These are phyloP conservation scores for Solanum megistacrolobum DNA, from an alignment of 257 asterid species.

Conservation along the genomic window DNA sequence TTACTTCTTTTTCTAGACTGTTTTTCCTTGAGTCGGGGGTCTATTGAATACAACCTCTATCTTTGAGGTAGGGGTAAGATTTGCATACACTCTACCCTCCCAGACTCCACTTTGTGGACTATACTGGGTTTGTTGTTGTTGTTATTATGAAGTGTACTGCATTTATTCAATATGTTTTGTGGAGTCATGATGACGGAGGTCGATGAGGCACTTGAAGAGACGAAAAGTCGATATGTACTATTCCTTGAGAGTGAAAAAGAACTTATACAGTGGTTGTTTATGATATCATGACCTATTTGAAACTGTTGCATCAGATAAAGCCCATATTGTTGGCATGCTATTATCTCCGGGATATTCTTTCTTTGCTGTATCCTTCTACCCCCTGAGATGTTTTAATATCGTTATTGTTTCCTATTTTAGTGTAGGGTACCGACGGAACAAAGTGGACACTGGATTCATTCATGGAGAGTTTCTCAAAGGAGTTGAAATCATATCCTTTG, in stretches of 20 bases:
- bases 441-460: not conserved
- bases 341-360: not conserved
- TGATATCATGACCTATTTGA: not conserved
- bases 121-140: not conserved
- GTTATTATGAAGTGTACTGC: not conserved
- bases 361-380: not conserved
- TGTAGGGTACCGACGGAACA: not conserved
- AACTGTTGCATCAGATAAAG: not conserved
- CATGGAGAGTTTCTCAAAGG: not conserved
- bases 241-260: not conserved
- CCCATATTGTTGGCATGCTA: not conserved
- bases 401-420: not conserved
- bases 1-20: not conserved
- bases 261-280: not conserved
- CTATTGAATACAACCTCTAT: not conserved
- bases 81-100: not conserved
- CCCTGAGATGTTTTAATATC: not conserved
- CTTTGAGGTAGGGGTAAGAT: not conserved
- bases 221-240: not conserved
- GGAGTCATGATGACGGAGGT: not conserved
- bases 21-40: not conserved
- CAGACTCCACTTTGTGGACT: not conserved
- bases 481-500: not conserved
- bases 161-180: not conserved
- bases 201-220: not conserved